A percentile compares a stretch with the other conserved stretches of the same genome.
Evolutionary conservation across 805 yeast species (phyloP).

Genomic region (Metschnikowia baotianmanensis): DNA sequence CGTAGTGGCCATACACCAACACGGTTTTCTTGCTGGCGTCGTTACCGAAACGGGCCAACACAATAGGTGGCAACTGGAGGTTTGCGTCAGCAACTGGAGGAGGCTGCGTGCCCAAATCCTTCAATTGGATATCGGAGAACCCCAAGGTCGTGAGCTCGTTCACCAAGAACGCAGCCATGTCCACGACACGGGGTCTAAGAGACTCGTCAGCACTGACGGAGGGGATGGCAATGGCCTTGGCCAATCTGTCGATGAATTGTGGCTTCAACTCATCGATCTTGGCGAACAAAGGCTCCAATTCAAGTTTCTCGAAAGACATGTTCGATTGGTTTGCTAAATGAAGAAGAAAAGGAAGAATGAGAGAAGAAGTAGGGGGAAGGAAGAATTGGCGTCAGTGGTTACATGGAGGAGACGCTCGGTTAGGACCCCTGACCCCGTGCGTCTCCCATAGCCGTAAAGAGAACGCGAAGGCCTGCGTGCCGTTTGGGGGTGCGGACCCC

Average conservation of each 20-base stretch:
- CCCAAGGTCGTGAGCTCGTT: conserved; percentile 69
- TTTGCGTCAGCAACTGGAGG: conserved; percentile 74
- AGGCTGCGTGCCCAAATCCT: conserved; percentile 85
- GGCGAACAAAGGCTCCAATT: conserved; percentile 46
- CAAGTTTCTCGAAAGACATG: conserved; percentile 40
- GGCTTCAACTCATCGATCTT: conserved; percentile 77
- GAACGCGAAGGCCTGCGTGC: conserved; percentile 1
- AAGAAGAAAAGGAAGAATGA: not conserved
- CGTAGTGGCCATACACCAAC: conserved; percentile 94
- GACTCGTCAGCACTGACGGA: conserved; percentile 91
- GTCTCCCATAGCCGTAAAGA: not conserved
- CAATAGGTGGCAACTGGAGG: conserved; percentile 87
- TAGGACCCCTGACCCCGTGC: no score
- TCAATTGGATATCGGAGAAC: conserved; percentile 76
- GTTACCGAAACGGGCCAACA: conserved; percentile 82
- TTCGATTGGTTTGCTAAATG: not conserved
- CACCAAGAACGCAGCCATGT: conserved; percentile 82
- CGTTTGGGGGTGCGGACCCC: conserved; percentile 3
- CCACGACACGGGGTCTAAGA: conserved; percentile 83
- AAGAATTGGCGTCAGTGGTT: no score
- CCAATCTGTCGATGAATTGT: conserved; percentile 65
- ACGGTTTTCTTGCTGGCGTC: conserved; percentile 86
- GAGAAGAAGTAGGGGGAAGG: not conserved
- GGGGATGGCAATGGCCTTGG: conserved; percentile 88
- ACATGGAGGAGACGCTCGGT: not conserved